Percentiles rank a stretch among this genome's conserved stretches.
Evolutionary conservation across 768 basidiomycete species (phyloP).

Genomic region (Clitopilus hobsonii): DNA sequence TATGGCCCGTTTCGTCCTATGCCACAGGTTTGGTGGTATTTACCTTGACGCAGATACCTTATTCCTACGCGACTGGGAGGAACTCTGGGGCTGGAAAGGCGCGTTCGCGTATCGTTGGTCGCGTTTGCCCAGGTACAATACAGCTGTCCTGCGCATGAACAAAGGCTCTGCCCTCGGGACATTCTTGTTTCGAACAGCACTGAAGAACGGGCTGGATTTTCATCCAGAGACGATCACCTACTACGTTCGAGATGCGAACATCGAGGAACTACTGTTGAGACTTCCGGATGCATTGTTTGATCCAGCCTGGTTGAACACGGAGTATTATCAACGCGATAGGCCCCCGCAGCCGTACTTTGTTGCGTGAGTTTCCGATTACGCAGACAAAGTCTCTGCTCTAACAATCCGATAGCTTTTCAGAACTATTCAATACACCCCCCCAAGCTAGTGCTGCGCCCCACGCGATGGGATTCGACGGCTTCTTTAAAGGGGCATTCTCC

Average conservation of each 20-base stretch:
- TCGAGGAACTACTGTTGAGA: conserved; percentile 80
- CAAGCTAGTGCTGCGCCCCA: conserved; percentile 76
- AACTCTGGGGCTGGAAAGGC: conserved; percentile 94
- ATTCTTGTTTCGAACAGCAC: conserved; percentile 90
- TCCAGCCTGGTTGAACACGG: conserved; percentile 94
- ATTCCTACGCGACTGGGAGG: conserved; percentile 96
- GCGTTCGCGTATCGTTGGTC: conserved; percentile 98
- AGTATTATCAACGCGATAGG: conserved; percentile 85
- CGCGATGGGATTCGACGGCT: conserved; percentile 88
- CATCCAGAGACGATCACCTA: conserved; percentile 94
- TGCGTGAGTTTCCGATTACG: conserved; percentile 42
- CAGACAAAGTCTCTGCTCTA: neutral
- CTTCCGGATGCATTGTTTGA: conserved; percentile 96
- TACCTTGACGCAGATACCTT: conserved; percentile 98
- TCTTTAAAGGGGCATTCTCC: conserved; percentile 93
- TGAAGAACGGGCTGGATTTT: conserved; percentile 93
- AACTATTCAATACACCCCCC: conserved; percentile 83
- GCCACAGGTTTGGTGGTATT: conserved; percentile 92
- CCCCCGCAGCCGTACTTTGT: conserved; percentile 95
- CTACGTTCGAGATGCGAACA: conserved; percentile 84
- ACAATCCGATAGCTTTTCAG: conserved; percentile 57
- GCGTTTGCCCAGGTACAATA: conserved; percentile 89
- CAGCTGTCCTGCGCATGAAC: conserved; percentile 92
- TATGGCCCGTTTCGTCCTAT: conserved; percentile 96
- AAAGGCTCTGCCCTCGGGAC: conserved; percentile 88